Conservation (phyloP, 176 grass and related monocot species). For the Triticum urartu region DNA sequence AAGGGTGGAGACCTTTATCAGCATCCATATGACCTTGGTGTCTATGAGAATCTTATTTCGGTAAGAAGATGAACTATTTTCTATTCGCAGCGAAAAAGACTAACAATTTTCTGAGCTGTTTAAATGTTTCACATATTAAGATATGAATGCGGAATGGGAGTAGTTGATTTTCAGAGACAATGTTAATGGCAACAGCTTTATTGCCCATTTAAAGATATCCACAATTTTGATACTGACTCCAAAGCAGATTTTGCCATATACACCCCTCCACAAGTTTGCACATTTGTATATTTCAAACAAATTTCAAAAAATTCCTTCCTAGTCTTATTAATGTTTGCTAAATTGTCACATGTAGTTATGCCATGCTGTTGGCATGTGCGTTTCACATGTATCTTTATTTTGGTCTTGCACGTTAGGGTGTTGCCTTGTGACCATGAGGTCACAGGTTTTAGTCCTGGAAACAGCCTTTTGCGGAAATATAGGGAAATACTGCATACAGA, state of each 20-base stretch:
- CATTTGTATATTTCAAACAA: neutral
- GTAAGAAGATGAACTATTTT: conserved; percentile 43
- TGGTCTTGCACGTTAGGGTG: neutral
- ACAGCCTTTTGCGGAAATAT: too few relatives aligned
- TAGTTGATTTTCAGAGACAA: conserved; percentile 9
- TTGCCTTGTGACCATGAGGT: too few relatives aligned
- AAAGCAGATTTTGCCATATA: neutral
- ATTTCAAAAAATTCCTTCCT: neutral
- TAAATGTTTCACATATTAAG: neutral
- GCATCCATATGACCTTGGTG: conserved; percentile 89
- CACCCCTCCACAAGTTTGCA: neutral
- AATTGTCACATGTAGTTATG: neutral
- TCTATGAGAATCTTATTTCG: conserved; percentile 83
- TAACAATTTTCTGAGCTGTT: neutral
- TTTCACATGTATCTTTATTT: neutral
- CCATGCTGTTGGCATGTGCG: neutral
- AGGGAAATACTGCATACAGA: too few relatives aligned
- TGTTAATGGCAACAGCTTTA: neutral
- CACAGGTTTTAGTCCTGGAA: too few relatives aligned
- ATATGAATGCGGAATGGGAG: neutral
- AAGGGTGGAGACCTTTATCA: conserved; percentile 81
- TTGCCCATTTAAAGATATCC: neutral
- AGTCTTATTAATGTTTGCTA: neutral
- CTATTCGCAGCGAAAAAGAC: neutral
- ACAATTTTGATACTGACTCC: neutral